Conservation (phyloP, 176 grass and related monocot species). For the Zoysia pacifica region DNA sequence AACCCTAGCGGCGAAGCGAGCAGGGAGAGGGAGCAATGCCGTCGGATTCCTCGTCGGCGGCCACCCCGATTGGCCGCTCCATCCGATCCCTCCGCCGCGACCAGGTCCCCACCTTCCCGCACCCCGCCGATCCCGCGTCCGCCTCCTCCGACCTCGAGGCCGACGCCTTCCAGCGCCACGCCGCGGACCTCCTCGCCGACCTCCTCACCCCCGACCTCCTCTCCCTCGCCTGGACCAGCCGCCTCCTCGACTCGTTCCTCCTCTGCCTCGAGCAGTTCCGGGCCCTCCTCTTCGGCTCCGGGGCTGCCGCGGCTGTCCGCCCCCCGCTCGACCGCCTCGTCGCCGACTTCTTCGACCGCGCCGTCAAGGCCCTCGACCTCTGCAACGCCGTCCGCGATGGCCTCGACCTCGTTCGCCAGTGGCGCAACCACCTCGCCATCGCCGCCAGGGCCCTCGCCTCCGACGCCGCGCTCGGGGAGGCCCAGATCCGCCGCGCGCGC, state of each 20-base stretch:
- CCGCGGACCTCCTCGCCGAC: constrained; percentile 38
- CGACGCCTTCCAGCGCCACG: constrained; percentile 64
- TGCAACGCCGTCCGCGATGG: constrained; percentile 90
- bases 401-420: constrained; percentile 76
- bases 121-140: neutral
- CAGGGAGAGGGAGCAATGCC: constrained; percentile 35
- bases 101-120: constrained; percentile 40
- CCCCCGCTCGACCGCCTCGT: constrained; percentile 73
- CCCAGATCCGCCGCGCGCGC: constrained; percentile 75
- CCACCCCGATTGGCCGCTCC: constrained; percentile 52
- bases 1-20: neutral
- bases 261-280: constrained; percentile 84
- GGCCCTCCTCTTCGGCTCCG: constrained; percentile 46
- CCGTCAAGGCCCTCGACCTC: constrained; percentile 90
- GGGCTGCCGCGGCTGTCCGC: neutral
- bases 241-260: constrained; percentile 75
- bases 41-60: constrained; percentile 49
- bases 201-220: constrained; percentile 27
- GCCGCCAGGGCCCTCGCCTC: constrained; percentile 48
- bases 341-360: constrained; percentile 87
- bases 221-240: constrained; percentile 68
- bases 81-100: constrained; percentile 57
- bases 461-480: constrained; percentile 56
- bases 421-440: constrained; percentile 75
- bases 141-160: constrained; percentile 40